These are phyloP conservation scores for Fusarium paranaense DNA, from an alignment of 2,329 filamentous ascomycete genomes.

Conservation along the genomic window DNA sequence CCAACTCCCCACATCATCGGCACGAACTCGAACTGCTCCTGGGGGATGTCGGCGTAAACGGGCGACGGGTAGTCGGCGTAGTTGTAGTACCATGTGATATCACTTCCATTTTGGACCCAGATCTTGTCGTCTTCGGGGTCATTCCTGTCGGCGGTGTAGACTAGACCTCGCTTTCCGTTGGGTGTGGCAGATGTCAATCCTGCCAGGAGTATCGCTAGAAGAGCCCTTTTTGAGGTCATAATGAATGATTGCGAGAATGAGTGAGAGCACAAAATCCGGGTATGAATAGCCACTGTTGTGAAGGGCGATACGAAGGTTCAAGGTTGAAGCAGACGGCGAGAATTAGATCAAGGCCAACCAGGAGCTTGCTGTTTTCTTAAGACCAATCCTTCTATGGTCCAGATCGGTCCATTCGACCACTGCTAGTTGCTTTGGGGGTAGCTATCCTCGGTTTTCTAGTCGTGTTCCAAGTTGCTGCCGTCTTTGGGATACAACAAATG, in stretches of 20 bases:
- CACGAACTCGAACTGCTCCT: constrained; percentile 76
- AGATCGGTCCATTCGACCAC: neutral
- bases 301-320: neutral
- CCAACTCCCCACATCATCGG: constrained; percentile 82
- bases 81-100: constrained; percentile 89
- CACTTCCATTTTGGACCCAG: constrained; percentile 68
- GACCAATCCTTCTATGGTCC: too few relatives aligned
- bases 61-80: constrained; percentile 70
- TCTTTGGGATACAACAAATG: neutral
- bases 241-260: neutral
- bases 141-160: constrained; percentile 70
- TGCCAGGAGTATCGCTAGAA: constrained; percentile 37
- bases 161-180: constrained; percentile 76
- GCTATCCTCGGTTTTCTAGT: neutral
- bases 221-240: constrained; percentile 21
- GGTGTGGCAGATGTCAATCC: constrained; percentile 42
- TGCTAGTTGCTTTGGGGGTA: neutral
- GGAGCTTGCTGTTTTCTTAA: neutral
- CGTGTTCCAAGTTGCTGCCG: neutral
- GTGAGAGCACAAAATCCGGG: neutral
- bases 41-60: constrained; percentile 59
- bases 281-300: neutral
- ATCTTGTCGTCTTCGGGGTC: constrained; percentile 72
- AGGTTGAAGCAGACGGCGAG: neutral
- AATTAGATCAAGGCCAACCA: neutral